Conservation (phyloP, 495 filamentous ascomycete species). For the Aspergillus sparsus region DNA sequence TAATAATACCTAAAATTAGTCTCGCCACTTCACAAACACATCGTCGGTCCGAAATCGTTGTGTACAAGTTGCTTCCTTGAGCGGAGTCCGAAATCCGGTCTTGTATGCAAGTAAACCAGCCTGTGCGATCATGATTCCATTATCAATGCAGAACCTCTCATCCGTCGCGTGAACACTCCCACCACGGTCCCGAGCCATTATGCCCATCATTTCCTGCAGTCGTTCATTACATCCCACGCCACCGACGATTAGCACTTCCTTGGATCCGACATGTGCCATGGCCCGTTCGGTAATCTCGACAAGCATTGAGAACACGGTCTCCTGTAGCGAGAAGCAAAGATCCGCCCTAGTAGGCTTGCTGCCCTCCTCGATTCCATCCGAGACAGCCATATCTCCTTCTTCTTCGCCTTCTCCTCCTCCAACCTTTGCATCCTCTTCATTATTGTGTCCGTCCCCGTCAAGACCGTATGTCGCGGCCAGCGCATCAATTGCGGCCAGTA, state of each 20-base stretch:
- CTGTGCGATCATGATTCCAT: constrained; percentile 99
- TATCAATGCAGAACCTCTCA: constrained; percentile 97
- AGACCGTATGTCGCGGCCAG: constrained; percentile 66
- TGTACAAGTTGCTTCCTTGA: constrained; percentile 86
- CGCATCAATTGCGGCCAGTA: constrained; percentile 77
- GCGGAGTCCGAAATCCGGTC: constrained; percentile 70
- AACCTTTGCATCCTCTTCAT: constrained; percentile 26
- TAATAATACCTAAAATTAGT: constrained; percentile 33
- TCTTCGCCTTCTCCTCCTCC: constrained; percentile 17
- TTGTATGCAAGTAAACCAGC: constrained; percentile 83
- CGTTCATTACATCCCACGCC: constrained; percentile 98
- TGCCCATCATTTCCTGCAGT: constrained; percentile 96
- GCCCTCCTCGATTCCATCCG: constrained; percentile 32
- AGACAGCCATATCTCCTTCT: constrained; percentile 6
- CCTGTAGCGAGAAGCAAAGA: constrained; percentile 91
- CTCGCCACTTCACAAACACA: constrained; percentile 88
- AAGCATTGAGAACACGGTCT: constrained; percentile 93
- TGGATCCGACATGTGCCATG: constrained; percentile 94
- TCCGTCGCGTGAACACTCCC: constrained; percentile 94
- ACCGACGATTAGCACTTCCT: constrained; percentile 90
- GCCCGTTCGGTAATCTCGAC: constrained; percentile 98
- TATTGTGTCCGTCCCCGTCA: constrained; percentile 38
- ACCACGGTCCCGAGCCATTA: constrained; percentile 89
- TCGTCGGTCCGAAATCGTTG: constrained; percentile 96
- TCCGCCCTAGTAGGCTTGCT: constrained; percentile 73